Conservation (phyloP, 257 asterid species). For the Petrea volubilis region DNA sequence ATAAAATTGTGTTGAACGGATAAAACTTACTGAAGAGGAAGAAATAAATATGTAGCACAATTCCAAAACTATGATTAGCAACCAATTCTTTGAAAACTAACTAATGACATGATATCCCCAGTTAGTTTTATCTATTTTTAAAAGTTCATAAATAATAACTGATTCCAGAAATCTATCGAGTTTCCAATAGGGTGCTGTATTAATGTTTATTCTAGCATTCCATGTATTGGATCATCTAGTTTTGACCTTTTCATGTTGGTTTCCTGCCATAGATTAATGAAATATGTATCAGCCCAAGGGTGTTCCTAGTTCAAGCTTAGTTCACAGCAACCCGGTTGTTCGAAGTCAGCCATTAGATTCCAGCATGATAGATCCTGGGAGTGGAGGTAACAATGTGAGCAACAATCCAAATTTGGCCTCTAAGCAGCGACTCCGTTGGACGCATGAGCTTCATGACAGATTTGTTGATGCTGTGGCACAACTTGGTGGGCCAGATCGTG, state of each 20-base stretch:
- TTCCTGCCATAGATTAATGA: slow-evolving; percentile 31
- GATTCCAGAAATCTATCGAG: no score
- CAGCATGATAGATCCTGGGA: slow-evolving; percentile 54
- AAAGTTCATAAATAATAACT: no score
- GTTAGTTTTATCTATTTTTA: no score
- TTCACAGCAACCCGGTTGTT: slow-evolving; percentile 31
- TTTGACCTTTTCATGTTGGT: background rate
- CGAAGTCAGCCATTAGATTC: slow-evolving; percentile 40
- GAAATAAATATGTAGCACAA: background rate
- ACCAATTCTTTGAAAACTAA: no score
- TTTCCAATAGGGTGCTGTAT: background rate
- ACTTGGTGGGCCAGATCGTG: slow-evolving; percentile 98
- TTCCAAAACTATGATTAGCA: background rate
- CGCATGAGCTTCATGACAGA: slow-evolving; percentile 92
- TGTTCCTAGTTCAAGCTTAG: slow-evolving; percentile 45
- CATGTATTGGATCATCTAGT: background rate
- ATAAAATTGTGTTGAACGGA: background rate
- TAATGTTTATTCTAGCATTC: background rate
- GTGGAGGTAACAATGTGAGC: slow-evolving; percentile 55
- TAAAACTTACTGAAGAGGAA: background rate
- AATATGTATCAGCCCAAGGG: slow-evolving; percentile 37
- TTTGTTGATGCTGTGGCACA: slow-evolving; percentile 97
- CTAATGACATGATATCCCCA: background rate
- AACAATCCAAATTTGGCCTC: slow-evolving; percentile 74
- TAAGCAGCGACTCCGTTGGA: slow-evolving; percentile 96